Percentiles rank a stretch among this genome's conserved stretches.
Conservation (phyloP, 441 rosid species). For the Arabidopsis hybrid region DNA sequence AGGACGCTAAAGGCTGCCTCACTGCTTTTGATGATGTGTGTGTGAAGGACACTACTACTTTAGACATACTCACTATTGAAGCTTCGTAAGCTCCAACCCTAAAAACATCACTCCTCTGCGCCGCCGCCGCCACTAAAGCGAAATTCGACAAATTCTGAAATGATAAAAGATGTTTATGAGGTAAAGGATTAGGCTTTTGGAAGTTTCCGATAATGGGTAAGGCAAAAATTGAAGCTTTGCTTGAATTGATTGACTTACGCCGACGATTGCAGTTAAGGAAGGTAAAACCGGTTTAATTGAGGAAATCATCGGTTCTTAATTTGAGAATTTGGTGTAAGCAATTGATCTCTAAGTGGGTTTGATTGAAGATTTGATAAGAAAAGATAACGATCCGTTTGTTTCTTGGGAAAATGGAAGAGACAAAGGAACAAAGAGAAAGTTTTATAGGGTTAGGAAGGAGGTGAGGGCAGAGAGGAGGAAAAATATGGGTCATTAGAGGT, state of each 20-base stretch:
- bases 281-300: conserved; percentile 42
- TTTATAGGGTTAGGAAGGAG: conserved; percentile 37
- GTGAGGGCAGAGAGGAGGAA: conserved; percentile 41
- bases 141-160: conserved; percentile 43
- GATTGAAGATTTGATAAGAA: conserved; percentile 12
- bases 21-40: conserved; percentile 87
- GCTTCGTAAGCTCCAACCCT: conserved; percentile 75
- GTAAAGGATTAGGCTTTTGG: conserved; percentile 19
- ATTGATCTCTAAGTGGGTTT: conserved; percentile 27
- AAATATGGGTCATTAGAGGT: conserved; percentile 35
- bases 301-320: conserved; percentile 28
- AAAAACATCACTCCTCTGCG: conserved; percentile 35
- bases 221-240: conserved; percentile 48
- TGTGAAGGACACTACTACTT: conserved; percentile 95
- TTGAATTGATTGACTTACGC: conserved; percentile 36
- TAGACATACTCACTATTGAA: conserved; percentile 94
- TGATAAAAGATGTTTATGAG: conserved; percentile 51
- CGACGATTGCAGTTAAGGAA: conserved; percentile 39
- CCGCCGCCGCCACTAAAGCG: conserved; percentile 26
- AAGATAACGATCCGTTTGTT: conserved; percentile 34
- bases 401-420: conserved; percentile 43
- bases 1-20: conserved; percentile 93
- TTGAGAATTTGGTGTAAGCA: not conserved
- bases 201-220: conserved; percentile 48
- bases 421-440: conserved; percentile 18